Base-by-base conservation (phyloP, 345 rosid species). In the Lumnitzera littorea region DNA sequence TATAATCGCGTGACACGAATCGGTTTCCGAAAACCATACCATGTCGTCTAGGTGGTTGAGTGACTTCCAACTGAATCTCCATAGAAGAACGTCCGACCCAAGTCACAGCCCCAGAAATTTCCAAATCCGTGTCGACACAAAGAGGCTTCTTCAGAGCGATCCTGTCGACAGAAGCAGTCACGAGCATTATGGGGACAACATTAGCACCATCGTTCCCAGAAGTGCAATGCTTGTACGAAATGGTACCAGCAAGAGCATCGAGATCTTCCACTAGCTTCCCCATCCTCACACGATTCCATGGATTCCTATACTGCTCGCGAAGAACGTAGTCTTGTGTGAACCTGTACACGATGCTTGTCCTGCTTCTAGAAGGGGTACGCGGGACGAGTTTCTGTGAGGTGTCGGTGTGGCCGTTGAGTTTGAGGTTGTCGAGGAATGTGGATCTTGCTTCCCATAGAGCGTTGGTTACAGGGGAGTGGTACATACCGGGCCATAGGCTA, bases 401-500 rank as follows among this genome's bases (percentile, higher is more conserved):
- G 31, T 20, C 43, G 23, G 12, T 29, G 56, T 62, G 85, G 48
- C 52, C 72, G 51, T 36, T 36, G 43, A 36, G 43, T 36, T 36
- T 36, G 43, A 59, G 53, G 47, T 49, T 67, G 71, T 80, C 91
- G 70, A 81, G 83, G 17, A 88, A 81, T 23, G 62, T 75, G 4
- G 91, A 76, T 73, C 98, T 78, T 13, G 95, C 96, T 74, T 88
- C 95, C 96, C 98, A 91, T 0, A 91, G 75, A 68, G 96, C 96
- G 62, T 91, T 88, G 50, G 96, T 86, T 1, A 88, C 98, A 3
- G 98, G 96, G 1, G 98, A 88, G 61, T 86, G 94, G 72, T 91
- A 91, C 91, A 88, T 88, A 58, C 98, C 95, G 53, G 98, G 98
- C 98, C 98, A 91, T 46, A 91, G 68, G 72, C 95, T 86, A 53